Base-by-base conservation (phyloP, 306 rosid species). In the Lotus japonicus region DNA sequence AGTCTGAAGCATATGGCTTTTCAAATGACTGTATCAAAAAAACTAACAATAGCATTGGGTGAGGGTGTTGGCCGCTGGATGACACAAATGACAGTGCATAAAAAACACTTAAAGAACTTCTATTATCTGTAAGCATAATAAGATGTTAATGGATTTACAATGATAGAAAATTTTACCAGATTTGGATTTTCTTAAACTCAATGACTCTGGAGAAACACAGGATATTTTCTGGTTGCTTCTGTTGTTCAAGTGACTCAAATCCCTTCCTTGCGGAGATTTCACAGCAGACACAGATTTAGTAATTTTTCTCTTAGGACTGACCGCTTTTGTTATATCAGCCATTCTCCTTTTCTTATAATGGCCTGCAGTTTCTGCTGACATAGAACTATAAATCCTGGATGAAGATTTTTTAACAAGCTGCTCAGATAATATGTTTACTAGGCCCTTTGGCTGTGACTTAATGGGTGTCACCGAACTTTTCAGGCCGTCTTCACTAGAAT, bases 111-210 rank as follows among this genome's bases (percentile, higher is more conserved):
- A 50, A 48, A 48, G 49, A 16, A 33, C 12, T 35, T 54, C 9
- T 73, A 35, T 23, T 54, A 67, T 15, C 56, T 23, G 12, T 36
- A 44, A 60, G 36, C 46, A 33, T 21, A 43, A 71, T 28, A 50
- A 39, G 33, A 63, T 46, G 53, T 50, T 31, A 19, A 28, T 18
- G 26, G 10, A 54, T 9, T 38, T 13, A 54, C 17, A 64, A 9
- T 13, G 15, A 49, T 45, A 5, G 49, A 36, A 42, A 54, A 7
- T 17, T 68, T 69, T 62, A 84, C 95, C 97, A 21, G 87, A 87
- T 77, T 85, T 87, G 51, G 97, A 92, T 83, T 86, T 81, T 70
- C 71, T 64, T 16, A 64, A 18, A 75, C 82, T 71, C 49, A 55
- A 50, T 19, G 84, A 76, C 52, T 77, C 81, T 4, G 88, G 86